These are phyloP conservation scores for Xylariaceae sp. DNA, from an alignment of 2,329 filamentous ascomycete species.

Conservation along the genomic window DNA sequence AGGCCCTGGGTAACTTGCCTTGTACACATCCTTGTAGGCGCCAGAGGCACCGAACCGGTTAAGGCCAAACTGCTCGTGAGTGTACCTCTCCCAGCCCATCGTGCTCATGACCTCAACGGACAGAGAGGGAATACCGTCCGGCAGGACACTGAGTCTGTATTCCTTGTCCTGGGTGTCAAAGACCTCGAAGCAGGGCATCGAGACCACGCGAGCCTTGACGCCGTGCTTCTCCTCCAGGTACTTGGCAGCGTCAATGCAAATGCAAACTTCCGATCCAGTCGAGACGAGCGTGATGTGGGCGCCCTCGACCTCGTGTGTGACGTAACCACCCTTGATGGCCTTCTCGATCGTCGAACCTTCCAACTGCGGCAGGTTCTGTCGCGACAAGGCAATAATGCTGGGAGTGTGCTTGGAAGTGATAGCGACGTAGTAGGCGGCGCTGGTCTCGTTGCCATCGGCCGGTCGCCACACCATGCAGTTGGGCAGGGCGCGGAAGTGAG, in stretches of 20 bases:
- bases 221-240: constrained; percentile 82
- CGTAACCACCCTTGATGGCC: constrained; percentile 92
- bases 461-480: constrained; percentile 99
- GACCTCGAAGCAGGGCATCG: constrained; percentile 92
- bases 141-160: constrained; percentile 87
- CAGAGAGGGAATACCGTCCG: constrained; percentile 86
- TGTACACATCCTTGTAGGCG: constrained; percentile 96
- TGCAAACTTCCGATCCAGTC: constrained; percentile 91
- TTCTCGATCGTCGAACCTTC: constrained; percentile 87
- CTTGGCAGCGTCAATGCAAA: constrained; percentile 89
- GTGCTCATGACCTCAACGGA: constrained; percentile 96
- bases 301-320: constrained; percentile 73
- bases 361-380: constrained; percentile 96
- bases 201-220: constrained; percentile 85
- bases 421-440: constrained; percentile 93
- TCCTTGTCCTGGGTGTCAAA: constrained; percentile 93
- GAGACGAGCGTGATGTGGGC: constrained; percentile 86
- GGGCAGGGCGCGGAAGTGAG: constrained; percentile 96
- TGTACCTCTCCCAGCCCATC: constrained; percentile 97
- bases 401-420: constrained; percentile 85
- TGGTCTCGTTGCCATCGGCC: constrained; percentile 96
- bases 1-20: constrained; percentile 42
- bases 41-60: constrained; percentile 98
- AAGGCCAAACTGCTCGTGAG: constrained; percentile 97
- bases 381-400: constrained; percentile 87